Base-by-base conservation (phyloP, 352 stramenopile species). In the Hyaloperonospora arabidopsidis region DNA sequence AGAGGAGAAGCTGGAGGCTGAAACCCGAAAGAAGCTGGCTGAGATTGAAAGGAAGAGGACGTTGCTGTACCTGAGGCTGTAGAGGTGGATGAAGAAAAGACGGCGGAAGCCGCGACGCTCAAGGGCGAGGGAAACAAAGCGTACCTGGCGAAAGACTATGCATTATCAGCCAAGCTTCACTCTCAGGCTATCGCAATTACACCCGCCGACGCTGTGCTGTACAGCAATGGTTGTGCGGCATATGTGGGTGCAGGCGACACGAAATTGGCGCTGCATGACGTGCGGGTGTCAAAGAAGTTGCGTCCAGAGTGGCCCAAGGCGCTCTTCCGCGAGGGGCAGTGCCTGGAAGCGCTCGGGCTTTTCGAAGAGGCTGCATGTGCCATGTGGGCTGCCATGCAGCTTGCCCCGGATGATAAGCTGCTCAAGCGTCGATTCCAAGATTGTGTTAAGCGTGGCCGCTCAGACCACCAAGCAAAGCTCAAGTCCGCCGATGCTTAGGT, bases 341-440 rank as follows among this genome's bases (percentile, higher is more conserved):
- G 79, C 53, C 64, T 93, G 17, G 82, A 93, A 46, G 70, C 76
- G 25, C 68, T 92, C 17, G 66, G 70, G 44, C 63, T 84, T 15
- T 92, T 70, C 46, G 82, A 92, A 58, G 82, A 92, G 40, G 79
- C 82, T 8, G 82, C 82, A 4, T 78, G 68, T 28, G 74, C 78
- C 1, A 80, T 89, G 68, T 92, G 79, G 79, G 63, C 66, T 19
- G 81, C 81, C 13, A 85, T 92, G 40, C 78, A 89, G 45, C 58
- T 89, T 50, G 75, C 80, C 22, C 81, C 81, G 4, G 75, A 83
- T 35, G 76, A 92, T 60, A 77, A 83, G 53, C 47, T 83, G 23
- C 61, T 92, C 6, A 84, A 92, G 67, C 87, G 85, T 57, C 76
- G 79, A 53, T 92, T 92, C 71, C 71, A 92, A 63, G 76, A 80